These are phyloP conservation scores for Trypanosomatidae sp. DNA, from an alignment of 208 protist genomes.

Conservation along the genomic window DNA sequence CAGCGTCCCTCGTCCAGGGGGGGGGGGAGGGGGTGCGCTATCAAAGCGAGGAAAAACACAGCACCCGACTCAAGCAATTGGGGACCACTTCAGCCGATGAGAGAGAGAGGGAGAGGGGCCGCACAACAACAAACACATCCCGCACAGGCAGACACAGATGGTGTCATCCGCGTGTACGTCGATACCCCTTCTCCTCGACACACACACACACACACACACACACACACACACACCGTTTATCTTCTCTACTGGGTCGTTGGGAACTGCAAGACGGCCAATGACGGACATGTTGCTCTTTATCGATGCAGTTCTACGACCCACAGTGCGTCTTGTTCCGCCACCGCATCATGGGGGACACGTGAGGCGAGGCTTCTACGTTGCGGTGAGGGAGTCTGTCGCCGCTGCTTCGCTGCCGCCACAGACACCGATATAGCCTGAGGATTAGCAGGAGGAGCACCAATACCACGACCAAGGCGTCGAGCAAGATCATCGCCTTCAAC, in stretches of 20 bases:
- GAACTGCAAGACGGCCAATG: too few species aligned
- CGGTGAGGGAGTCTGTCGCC: not conserved
- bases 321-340: not conserved
- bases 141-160: too few species aligned
- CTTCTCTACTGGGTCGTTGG: too few species aligned
- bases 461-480: not conserved
- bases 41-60: not conserved
- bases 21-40: not conserved
- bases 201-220: not conserved
- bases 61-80: not conserved
- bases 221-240: not conserved
- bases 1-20: not conserved
- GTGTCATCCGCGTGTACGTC: too few species aligned
- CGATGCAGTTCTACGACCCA: not conserved
- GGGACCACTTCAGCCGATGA: too few species aligned
- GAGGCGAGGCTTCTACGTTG: not conserved
- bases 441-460: not conserved
- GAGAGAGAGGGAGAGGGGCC: too few species aligned
- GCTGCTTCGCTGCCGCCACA: not conserved
- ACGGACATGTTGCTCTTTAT: not conserved
- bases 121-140: too few species aligned
- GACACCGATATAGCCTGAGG: not conserved
- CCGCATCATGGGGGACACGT: not conserved
- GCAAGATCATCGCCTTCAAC: slow-evolving; percentile 19
- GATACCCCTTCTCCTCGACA: not conserved